Evolutionary conservation across 1,284 basidiomycete genomes (phyloP).

Genomic region (Schizophyllum commune): DNA sequence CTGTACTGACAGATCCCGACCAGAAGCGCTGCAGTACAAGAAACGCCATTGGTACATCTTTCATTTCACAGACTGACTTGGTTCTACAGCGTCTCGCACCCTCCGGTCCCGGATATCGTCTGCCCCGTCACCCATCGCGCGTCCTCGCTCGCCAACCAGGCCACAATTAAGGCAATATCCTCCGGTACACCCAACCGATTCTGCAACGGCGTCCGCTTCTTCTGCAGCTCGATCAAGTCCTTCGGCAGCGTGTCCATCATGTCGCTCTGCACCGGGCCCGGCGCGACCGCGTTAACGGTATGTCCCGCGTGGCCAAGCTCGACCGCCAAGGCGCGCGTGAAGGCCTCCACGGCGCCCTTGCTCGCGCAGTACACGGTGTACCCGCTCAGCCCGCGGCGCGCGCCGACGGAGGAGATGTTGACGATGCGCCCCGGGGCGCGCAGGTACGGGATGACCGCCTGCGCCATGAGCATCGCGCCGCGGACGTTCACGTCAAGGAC

Average conservation of each 20-base stretch:
- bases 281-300: background rate
- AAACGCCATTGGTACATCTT: no score
- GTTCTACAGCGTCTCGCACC: background rate
- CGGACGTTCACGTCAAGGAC: background rate
- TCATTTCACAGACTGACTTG: no score
- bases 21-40: no score
- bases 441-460: background rate
- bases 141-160: background rate
- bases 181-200: background rate
- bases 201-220: background rate
- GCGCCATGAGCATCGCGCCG: background rate
- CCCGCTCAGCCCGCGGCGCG: background rate
- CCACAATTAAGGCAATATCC: background rate
- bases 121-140: background rate
- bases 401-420: background rate
- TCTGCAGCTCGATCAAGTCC: background rate
- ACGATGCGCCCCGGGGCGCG: background rate
- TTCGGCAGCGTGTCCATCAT: background rate
- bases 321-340: background rate
- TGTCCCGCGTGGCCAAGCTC: background rate
- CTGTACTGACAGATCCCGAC: no score
- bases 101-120: background rate
- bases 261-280: background rate
- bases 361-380: background rate
- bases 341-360: background rate